A percentile compares a stretch with the other conserved stretches of the same genome.
phyloP scores from a whole-genome alignment of 2,329 filamentous ascomycete species.

The Colletotrichum ledebouriae region DNA sequence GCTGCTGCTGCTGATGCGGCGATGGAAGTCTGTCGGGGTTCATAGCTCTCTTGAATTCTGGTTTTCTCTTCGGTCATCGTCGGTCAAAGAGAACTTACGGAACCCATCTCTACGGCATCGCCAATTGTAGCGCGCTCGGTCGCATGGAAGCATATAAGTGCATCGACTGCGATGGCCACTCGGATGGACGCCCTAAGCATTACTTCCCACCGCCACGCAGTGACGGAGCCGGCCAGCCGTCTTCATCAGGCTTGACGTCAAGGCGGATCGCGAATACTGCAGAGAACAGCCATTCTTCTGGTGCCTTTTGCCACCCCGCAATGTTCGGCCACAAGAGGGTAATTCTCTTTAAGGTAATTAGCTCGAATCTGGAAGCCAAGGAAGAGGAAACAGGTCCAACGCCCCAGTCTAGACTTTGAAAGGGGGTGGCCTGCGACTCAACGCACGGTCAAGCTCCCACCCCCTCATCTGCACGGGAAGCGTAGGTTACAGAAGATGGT shows the following conservation, averaged over 20 bases:
- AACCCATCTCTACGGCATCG: neutral
- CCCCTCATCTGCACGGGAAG: slow-evolving; percentile 24
- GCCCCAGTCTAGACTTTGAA: neutral
- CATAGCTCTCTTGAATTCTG: slow-evolving; percentile 20
- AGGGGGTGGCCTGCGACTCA: slow-evolving; percentile 9
- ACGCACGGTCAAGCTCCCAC: slow-evolving; percentile 32
- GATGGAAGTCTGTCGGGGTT: slow-evolving; percentile 17
- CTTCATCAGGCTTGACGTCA: slow-evolving; percentile 33
- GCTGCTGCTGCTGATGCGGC: slow-evolving; percentile 25
- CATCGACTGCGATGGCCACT: neutral
- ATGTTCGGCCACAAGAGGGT: too few relatives aligned
- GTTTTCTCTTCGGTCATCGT: slow-evolving; percentile 11
- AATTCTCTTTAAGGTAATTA: neutral
- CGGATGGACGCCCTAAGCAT: slow-evolving; percentile 5
- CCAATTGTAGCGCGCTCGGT: slow-evolving; percentile 5
- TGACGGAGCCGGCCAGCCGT: slow-evolving; percentile 27
- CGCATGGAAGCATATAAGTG: slow-evolving; percentile 32
- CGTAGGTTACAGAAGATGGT: slow-evolving; percentile 34
- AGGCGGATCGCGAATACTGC: slow-evolving; percentile 9
- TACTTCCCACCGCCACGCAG: slow-evolving; percentile 13
- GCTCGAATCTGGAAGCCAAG: neutral
- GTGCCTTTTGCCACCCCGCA: too few relatives aligned
- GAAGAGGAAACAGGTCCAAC: neutral
- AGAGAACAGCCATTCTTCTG: neutral
- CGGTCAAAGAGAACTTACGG: slow-evolving; percentile 9